Conservation (phyloP, 164 flowering plant genomes). For the Vitis cinerea region DNA sequence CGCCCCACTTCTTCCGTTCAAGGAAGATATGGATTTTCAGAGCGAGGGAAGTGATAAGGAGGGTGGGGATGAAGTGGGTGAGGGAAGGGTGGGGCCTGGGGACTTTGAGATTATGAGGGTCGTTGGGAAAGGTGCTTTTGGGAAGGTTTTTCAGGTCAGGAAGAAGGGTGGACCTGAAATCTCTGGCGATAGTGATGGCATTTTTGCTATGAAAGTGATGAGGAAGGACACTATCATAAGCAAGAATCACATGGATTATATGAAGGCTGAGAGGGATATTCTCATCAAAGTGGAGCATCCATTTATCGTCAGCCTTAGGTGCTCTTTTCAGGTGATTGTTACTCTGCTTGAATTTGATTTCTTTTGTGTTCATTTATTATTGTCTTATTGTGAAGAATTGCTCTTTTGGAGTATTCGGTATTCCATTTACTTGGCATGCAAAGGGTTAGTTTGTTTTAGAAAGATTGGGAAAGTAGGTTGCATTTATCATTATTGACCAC, state of each 20-base stretch:
- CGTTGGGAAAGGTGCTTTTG: slow-evolving; percentile 82
- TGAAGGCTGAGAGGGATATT: slow-evolving; percentile 96
- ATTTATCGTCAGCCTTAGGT: slow-evolving; percentile 82
- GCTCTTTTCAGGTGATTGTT: slow-evolving; percentile 82
- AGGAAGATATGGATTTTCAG: neutral
- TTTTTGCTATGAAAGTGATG: slow-evolving; percentile 96
- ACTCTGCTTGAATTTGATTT: neutral
- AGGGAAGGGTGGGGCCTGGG: slow-evolving; percentile 47
- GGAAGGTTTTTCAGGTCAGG: slow-evolving; percentile 81
- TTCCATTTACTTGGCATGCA: too few relatives aligned
- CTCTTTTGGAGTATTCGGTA: neutral
- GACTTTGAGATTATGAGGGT: slow-evolving; percentile 84
- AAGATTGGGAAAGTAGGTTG: too few relatives aligned
- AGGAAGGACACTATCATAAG: slow-evolving; percentile 76
- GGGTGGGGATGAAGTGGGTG: slow-evolving; percentile 10
- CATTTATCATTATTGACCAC: too few relatives aligned
- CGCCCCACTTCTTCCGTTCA: slow-evolving; percentile 26
- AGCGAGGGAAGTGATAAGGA: neutral
- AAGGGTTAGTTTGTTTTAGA: too few relatives aligned
- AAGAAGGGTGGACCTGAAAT: slow-evolving; percentile 32
- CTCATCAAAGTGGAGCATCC: slow-evolving; percentile 92
- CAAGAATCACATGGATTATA: slow-evolving; percentile 94
- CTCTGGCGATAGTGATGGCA: slow-evolving; percentile 46
- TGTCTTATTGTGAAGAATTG: neutral
- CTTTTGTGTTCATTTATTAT: neutral